These are phyloP conservation scores for Dittrichia graveolens DNA, from an alignment of 129 eudicot genomes.

Conservation along the genomic window DNA sequence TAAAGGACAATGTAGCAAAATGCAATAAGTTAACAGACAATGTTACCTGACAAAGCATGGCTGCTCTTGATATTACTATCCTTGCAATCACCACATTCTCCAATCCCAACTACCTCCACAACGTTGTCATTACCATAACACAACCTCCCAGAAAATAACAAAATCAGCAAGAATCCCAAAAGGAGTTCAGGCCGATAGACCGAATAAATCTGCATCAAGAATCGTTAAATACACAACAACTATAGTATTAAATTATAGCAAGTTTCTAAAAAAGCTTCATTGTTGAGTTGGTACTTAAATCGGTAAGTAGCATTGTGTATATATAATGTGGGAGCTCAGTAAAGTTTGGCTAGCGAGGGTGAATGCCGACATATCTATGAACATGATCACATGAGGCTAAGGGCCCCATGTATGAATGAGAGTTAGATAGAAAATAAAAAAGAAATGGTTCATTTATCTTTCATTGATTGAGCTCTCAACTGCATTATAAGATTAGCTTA, in stretches of 20 bases:
- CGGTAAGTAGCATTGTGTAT: constrained; percentile 31
- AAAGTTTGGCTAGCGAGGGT: constrained; percentile 21
- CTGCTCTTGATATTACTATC: constrained; percentile 55
- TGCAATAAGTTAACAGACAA: background rate
- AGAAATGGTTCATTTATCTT: constrained; percentile 31
- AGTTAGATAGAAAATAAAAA: constrained; percentile 9
- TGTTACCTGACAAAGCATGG: constrained; percentile 75
- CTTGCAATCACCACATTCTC: constrained; percentile 84
- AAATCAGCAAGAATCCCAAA: constrained; percentile 52
- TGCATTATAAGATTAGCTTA: constrained; percentile 28
- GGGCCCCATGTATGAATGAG: constrained; percentile 47
- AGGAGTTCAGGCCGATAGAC: constrained; percentile 40
- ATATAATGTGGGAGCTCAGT: constrained; percentile 42
- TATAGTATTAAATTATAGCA: constrained; percentile 9
- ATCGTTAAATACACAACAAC: background rate
- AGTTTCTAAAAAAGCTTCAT: constrained; percentile 19
- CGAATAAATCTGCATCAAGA: constrained; percentile 53
- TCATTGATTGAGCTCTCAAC: constrained; percentile 69
- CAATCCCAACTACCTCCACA: constrained; percentile 67
- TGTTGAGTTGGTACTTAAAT: constrained; percentile 33
- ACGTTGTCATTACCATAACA: constrained; percentile 51
- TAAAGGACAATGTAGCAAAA: constrained; percentile 6
- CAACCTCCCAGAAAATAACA: constrained; percentile 42
- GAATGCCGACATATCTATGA: constrained; percentile 40
- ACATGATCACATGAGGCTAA: constrained; percentile 57